Conservation (phyloP, 2,329 filamentous ascomycete genomes). For the Phaeoacremonium minimum region DNA sequence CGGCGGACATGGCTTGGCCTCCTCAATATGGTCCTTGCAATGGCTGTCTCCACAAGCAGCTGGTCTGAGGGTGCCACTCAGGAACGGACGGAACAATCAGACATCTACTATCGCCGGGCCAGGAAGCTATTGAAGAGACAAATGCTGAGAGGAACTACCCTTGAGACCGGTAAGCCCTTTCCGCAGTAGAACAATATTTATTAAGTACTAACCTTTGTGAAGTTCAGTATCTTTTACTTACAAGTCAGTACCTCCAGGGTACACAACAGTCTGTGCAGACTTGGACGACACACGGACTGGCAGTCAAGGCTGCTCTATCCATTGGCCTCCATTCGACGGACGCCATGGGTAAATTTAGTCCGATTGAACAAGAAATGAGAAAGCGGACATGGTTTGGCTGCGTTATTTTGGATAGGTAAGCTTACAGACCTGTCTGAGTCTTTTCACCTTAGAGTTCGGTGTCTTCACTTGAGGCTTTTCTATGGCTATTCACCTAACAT, state of each 20-base stretch:
- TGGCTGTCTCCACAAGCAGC: constrained; percentile 36
- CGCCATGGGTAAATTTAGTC: constrained; percentile 26
- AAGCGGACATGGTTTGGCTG: constrained; percentile 46
- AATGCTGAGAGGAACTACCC: constrained; percentile 31
- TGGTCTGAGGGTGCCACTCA: constrained; percentile 19
- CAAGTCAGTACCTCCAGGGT: constrained; percentile 48
- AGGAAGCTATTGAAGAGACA: constrained; percentile 35
- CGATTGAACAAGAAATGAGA: constrained; percentile 39
- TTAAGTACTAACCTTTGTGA: not conserved
- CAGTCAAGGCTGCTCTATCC: constrained; percentile 44
- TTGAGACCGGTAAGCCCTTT: constrained; percentile 33
- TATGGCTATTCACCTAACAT: too few species aligned
- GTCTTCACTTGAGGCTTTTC: not conserved
- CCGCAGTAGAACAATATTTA: too few species aligned
- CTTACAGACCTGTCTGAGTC: not conserved
- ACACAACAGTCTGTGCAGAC: constrained; percentile 48
- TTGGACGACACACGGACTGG: constrained; percentile 49
- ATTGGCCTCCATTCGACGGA: constrained; percentile 44
- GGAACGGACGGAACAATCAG: constrained; percentile 34
- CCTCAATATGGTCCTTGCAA: constrained; percentile 44
- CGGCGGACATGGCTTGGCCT: constrained; percentile 45
- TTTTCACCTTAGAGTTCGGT: not conserved
- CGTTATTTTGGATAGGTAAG: constrained; percentile 37
- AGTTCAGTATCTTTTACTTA: constrained; percentile 40
- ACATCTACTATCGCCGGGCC: constrained; percentile 40